These are phyloP conservation scores for Limnomonas spitsbergensis DNA, from an alignment of 139 green algal genomes.

Conservation along the genomic window DNA sequence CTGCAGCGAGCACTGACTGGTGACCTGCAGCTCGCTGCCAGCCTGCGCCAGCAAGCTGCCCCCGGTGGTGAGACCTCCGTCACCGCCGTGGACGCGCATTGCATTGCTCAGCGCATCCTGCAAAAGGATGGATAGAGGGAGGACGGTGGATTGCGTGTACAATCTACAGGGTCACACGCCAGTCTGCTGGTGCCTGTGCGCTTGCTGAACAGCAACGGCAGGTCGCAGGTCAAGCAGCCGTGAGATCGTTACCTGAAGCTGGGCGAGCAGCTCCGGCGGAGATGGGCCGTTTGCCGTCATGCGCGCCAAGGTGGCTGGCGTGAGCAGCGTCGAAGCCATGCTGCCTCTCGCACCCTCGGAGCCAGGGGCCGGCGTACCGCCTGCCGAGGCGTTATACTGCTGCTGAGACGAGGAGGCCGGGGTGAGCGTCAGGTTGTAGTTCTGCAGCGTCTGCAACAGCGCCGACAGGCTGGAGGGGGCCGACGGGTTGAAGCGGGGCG, in stretches of 20 bases:
- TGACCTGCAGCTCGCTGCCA: neutral
- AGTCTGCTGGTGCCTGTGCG: too few relatives aligned
- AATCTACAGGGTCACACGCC: too few relatives aligned
- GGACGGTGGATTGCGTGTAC: too few relatives aligned
- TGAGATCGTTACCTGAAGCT: too few relatives aligned
- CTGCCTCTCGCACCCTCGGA: neutral
- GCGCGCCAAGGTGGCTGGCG: neutral
- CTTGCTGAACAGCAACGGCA: too few relatives aligned
- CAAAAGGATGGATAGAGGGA: too few relatives aligned
- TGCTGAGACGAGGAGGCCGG: too few relatives aligned
- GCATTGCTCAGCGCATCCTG: constrained; percentile 8
- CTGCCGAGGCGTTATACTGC: too few relatives aligned
- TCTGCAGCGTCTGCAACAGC: constrained; percentile 9
- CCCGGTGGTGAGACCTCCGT: neutral
- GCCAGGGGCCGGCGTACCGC: neutral
- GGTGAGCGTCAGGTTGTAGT: neutral
- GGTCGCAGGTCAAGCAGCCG: too few relatives aligned
- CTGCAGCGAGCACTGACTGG: constrained; percentile 4
- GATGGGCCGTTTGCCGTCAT: neutral
- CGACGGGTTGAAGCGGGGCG: neutral
- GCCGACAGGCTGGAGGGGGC: neutral
- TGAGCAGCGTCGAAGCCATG: neutral
- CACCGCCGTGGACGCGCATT: neutral
- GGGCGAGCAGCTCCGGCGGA: neutral
- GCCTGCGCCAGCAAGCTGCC: neutral